Percentiles rank a stretch among this genome's conserved stretches.
These are phyloP conservation scores for Pisolithus thermaeus DNA, from an alignment of 1,284 basidiomycete genomes.

Conservation along the genomic window DNA sequence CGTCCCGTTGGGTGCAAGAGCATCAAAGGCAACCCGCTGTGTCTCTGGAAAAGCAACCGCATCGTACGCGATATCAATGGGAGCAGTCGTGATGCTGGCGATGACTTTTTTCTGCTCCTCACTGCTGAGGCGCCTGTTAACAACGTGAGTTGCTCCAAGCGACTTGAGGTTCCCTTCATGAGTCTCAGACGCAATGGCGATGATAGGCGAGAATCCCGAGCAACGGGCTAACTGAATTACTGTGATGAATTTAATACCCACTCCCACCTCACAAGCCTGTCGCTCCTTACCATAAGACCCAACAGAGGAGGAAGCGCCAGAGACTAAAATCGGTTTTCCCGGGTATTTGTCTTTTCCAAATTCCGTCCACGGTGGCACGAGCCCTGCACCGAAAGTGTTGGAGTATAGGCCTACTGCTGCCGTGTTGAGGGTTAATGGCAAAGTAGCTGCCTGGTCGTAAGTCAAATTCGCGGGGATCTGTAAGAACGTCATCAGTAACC, in stretches of 20 bases:
- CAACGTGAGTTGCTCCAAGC: conserved; percentile 48
- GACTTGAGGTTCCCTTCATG: conserved; percentile 39
- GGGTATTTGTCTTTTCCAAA: conserved; percentile 32
- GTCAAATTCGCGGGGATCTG: conserved; percentile 21
- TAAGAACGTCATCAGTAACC: conserved; percentile 3
- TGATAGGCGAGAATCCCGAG: conserved; percentile 49
- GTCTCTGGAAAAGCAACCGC: conserved; percentile 28
- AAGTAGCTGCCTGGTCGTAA: conserved; percentile 30
- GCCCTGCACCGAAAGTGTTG: conserved; percentile 19
- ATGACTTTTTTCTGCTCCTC: conserved; percentile 25
- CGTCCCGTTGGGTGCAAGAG: conserved; percentile 21
- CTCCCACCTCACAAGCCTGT: not conserved
- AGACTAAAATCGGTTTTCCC: conserved; percentile 34
- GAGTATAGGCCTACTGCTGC: conserved; percentile 32
- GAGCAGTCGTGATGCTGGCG: conserved; percentile 22
- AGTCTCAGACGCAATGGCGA: conserved; percentile 44
- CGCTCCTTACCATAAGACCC: conserved; percentile 34
- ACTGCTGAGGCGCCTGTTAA: conserved; percentile 37
- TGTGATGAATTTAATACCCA: conserved; percentile 14
- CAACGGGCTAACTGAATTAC: conserved; percentile 50
- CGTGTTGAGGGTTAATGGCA: conserved; percentile 34
- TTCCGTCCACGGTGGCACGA: conserved; percentile 29
- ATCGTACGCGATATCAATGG: conserved; percentile 38
- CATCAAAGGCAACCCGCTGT: conserved; percentile 24
- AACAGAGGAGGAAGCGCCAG: conserved; percentile 40